phyloP scores from a whole-genome alignment of 768 basidiomycete genomes.

The Pleurotus eryngii region DNA sequence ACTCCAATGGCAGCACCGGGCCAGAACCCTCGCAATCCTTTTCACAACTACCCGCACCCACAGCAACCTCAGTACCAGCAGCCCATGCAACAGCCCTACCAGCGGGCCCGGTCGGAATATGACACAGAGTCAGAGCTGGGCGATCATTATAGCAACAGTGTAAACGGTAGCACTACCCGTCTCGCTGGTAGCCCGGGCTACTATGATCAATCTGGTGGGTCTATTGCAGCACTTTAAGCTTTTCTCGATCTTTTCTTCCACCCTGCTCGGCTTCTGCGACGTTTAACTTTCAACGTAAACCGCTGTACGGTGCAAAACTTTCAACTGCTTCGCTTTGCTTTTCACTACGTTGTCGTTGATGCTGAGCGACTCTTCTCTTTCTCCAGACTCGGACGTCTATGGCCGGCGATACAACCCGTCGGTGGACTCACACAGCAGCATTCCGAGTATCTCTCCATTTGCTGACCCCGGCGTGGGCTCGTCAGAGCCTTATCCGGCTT shows the following conservation, averaged over 20 bases:
- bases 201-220: slow-evolving; percentile 21
- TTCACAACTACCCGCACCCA: slow-evolving; percentile 11
- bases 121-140: slow-evolving; percentile 34
- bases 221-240: not conserved
- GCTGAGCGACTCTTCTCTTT: slow-evolving; percentile 15
- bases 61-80: slow-evolving; percentile 4
- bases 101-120: slow-evolving; percentile 33
- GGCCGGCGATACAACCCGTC: slow-evolving; percentile 52
- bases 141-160: slow-evolving; percentile 26
- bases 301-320: slow-evolving; percentile 24
- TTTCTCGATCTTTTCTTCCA: slow-evolving; percentile 6
- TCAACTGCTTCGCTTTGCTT: slow-evolving; percentile 1
- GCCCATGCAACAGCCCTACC: slow-evolving; percentile 3
- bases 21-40: slow-evolving; percentile 13
- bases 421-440: slow-evolving; percentile 58
- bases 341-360: slow-evolving; percentile 6
- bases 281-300: slow-evolving; percentile 31
- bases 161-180: slow-evolving; percentile 28
- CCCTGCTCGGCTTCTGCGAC: slow-evolving; percentile 1
- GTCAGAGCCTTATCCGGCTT: slow-evolving; percentile 86
- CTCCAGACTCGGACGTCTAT: slow-evolving; percentile 30
- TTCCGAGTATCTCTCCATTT: slow-evolving; percentile 57
- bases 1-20: slow-evolving; percentile 20
- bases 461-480: slow-evolving; percentile 49
- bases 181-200: slow-evolving; percentile 28